Percentiles rank a stretch among this genome's conserved stretches.
Conservation (phyloP, 257 asterid genomes). For the Solanum dulcamara region DNA sequence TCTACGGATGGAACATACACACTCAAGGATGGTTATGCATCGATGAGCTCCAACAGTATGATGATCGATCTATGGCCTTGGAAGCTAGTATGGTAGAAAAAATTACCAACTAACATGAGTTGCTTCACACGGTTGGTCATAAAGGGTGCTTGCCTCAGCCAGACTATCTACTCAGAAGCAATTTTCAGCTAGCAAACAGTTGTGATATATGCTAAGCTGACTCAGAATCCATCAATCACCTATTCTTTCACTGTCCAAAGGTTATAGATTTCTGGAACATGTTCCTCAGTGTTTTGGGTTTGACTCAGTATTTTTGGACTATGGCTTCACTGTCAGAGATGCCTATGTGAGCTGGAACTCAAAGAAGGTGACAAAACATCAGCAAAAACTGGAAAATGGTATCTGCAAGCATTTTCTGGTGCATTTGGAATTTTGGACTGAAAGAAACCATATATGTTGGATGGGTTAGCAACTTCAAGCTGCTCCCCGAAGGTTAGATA, state of each 20-base stretch:
- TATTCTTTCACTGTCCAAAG: background rate
- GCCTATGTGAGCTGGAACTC: background rate
- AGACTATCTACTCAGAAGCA: background rate
- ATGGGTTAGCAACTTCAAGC: background rate
- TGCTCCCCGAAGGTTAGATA: background rate
- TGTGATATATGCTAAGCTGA: background rate
- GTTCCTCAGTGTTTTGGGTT: background rate
- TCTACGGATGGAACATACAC: background rate
- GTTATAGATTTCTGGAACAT: background rate
- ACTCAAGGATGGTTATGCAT: background rate
- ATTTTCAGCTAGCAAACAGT: background rate
- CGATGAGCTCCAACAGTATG: background rate
- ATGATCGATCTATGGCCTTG: background rate
- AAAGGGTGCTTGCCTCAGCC: background rate
- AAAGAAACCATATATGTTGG: background rate
- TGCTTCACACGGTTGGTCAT: too few species aligned
- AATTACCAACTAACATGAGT: too few species aligned
- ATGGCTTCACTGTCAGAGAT: background rate
- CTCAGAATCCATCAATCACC: background rate
- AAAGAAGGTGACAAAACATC: background rate
- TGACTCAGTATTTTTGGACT: background rate
- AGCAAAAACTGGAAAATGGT: background rate
- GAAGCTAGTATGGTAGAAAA: background rate
- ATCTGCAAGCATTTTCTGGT: background rate
- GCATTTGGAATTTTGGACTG: background rate